phyloP scores from a whole-genome alignment of 495 filamentous ascomycete species.

The Rostrohypoxylon terebratum region DNA sequence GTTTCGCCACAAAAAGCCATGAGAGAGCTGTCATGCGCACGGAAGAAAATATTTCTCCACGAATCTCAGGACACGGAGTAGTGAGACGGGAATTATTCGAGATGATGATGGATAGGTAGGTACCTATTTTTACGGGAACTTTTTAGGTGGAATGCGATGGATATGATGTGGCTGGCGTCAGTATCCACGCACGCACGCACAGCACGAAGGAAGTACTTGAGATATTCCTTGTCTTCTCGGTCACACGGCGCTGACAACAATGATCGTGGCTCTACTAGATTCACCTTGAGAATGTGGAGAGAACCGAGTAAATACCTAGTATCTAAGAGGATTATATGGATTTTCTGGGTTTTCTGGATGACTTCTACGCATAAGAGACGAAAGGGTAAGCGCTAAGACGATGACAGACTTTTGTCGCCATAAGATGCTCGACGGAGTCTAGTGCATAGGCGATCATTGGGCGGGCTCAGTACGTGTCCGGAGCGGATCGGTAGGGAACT shows the following conservation, averaged over 20 bases:
- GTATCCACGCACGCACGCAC: background rate
- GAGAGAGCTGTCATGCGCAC: background rate
- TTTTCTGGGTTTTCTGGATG: background rate
- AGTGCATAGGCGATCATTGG: constrained; percentile 10
- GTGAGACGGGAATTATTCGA: background rate
- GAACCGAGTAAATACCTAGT: background rate
- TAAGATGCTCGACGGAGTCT: background rate
- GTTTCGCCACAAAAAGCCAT: constrained; percentile 2
- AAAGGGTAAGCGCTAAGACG: constrained; percentile 12
- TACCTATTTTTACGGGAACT: background rate
- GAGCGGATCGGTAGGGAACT: constrained; percentile 33
- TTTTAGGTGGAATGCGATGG: background rate
- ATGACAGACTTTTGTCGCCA: constrained; percentile 2
- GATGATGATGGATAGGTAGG: background rate
- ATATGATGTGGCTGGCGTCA: constrained; percentile 11
- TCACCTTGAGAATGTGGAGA: background rate
- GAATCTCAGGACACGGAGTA: background rate
- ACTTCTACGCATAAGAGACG: background rate
- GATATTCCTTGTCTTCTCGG: background rate
- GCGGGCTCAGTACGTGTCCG: constrained; percentile 15
- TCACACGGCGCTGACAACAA: background rate
- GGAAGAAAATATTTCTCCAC: background rate
- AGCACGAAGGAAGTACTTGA: background rate
- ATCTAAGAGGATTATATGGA: background rate
- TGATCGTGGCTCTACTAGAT: background rate